Conservation (phyloP, 2,329 filamentous ascomycete species). For the Monilinia fructicola region DNA sequence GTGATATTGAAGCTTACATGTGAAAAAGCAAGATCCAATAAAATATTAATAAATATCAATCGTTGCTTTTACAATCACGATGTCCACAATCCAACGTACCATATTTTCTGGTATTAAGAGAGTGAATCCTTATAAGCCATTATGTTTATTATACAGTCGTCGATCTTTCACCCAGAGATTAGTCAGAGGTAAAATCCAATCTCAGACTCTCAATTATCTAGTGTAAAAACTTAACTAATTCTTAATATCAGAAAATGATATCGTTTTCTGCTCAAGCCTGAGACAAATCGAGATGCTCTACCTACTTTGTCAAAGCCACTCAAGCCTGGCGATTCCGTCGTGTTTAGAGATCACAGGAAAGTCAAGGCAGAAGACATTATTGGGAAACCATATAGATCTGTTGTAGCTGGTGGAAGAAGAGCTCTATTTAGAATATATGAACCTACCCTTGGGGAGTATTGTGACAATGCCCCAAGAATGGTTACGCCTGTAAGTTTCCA, state of each 20-base stretch:
- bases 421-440: slow-evolving; percentile 49
- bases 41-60: background rate
- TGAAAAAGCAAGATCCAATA: slow-evolving; percentile 22
- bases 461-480: slow-evolving; percentile 60
- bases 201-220: background rate
- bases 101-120: slow-evolving; percentile 2
- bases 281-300: slow-evolving; percentile 16
- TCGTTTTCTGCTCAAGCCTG: slow-evolving; percentile 37
- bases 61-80: background rate
- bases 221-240: background rate
- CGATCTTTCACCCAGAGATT: slow-evolving; percentile 12
- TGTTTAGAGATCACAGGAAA: slow-evolving; percentile 18
- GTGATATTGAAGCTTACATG: slow-evolving; percentile 20
- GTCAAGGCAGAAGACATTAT: slow-evolving; percentile 45
- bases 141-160: background rate
- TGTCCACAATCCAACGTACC: slow-evolving; percentile 8
- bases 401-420: slow-evolving; percentile 29
- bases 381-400: slow-evolving; percentile 34
- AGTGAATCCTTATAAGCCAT: background rate
- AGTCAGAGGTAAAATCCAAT: slow-evolving; percentile 12
- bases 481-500: slow-evolving; percentile 67
- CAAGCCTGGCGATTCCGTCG: slow-evolving; percentile 37
- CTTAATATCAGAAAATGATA: slow-evolving; percentile 28
- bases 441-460: slow-evolving; percentile 71
- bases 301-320: slow-evolving; percentile 46